Evolutionary conservation across 176 grass and related monocot species (phyloP).

Genomic region (Oryza glaberrima): DNA sequence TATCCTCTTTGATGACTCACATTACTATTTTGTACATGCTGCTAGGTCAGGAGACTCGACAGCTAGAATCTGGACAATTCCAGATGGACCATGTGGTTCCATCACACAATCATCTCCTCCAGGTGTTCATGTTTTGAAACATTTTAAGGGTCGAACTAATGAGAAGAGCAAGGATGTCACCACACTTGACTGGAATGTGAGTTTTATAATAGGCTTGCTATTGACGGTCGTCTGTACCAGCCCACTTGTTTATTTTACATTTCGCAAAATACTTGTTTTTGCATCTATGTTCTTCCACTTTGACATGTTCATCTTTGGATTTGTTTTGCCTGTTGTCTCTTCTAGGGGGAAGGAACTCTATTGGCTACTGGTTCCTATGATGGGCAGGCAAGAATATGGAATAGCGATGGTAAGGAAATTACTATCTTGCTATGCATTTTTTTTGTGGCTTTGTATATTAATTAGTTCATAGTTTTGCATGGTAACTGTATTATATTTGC

Average conservation of each 20-base stretch:
- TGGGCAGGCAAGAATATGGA: conserved; percentile 97
- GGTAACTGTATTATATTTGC: background rate
- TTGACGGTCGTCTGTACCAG: conserved; percentile 6
- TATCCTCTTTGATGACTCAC: conserved; percentile 10
- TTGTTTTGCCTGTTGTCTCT: conserved; percentile 32
- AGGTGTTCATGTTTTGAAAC: conserved; percentile 88
- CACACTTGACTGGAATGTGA: conserved; percentile 97
- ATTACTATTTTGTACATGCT: conserved; percentile 39
- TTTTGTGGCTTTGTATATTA: conserved; percentile 2
- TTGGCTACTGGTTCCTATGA: conserved; percentile 97
- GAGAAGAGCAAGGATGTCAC: conserved; percentile 99
- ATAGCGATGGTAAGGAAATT: conserved; percentile 71
- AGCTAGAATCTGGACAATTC: conserved; percentile 97
- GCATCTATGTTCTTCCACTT: background rate
- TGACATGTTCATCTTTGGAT: conserved; percentile 6
- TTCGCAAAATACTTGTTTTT: conserved; percentile 9
- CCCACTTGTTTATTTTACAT: conserved; percentile 7
- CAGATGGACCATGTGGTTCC: conserved; percentile 85
- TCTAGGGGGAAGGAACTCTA: conserved; percentile 80
- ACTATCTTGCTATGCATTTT: background rate
- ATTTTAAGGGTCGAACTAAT: conserved; percentile 88
- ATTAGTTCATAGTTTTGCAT: background rate
- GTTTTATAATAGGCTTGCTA: conserved; percentile 33
- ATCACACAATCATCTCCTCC: conserved; percentile 57
- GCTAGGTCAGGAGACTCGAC: conserved; percentile 95